Evolutionary conservation across 345 rosid genomes (phyloP).

Genomic region (Salix udensis): DNA sequence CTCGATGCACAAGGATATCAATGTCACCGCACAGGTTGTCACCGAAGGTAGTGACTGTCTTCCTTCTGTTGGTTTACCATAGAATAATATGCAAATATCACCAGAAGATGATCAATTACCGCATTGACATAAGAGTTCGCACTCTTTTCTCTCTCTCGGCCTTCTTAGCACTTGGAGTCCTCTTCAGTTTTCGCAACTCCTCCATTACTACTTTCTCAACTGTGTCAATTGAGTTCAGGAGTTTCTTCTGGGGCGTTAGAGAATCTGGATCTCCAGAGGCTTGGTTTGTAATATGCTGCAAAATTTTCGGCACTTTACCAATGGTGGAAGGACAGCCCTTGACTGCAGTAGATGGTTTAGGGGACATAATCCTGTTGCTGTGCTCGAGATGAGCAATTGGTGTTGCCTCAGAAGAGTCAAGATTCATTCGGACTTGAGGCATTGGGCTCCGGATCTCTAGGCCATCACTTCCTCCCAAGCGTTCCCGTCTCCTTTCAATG

Average conservation of each 20-base stretch:
- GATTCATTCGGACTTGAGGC: constrained; percentile 25
- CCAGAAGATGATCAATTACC: constrained; percentile 32
- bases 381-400: constrained; percentile 39
- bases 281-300: constrained; percentile 48
- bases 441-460: constrained; percentile 40
- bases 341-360: constrained; percentile 35
- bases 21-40: background rate
- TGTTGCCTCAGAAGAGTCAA: constrained; percentile 32
- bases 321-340: constrained; percentile 46
- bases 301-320: constrained; percentile 48
- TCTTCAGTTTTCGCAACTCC: constrained; percentile 58
- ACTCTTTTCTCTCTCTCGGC: constrained; percentile 62
- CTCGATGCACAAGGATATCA: constrained; percentile 2
- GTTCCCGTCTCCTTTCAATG: constrained; percentile 67
- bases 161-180: constrained; percentile 63
- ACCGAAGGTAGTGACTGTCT: background rate
- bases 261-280: constrained; percentile 41
- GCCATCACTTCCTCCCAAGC: constrained; percentile 46
- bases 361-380: constrained; percentile 31
- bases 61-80: background rate
- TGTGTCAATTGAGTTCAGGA: constrained; percentile 70
- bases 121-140: constrained; percentile 71
- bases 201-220: constrained; percentile 73
- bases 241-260: constrained; percentile 88
- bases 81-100: background rate